These are phyloP conservation scores for Torrubiella hemipterigena DNA, from an alignment of 2,329 filamentous ascomycete species.

Conservation along the genomic window DNA sequence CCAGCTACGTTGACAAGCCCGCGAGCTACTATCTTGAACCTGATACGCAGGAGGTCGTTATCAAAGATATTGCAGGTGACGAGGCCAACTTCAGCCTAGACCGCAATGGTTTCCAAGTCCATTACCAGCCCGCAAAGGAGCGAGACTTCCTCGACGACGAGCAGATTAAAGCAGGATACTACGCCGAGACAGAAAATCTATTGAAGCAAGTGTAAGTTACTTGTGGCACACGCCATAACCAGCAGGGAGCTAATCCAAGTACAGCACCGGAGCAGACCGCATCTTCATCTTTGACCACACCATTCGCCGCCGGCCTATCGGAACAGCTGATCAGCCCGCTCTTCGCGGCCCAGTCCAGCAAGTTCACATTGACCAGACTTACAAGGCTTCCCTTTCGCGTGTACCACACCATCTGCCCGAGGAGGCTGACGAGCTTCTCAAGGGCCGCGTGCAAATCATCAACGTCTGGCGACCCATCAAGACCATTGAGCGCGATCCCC, in stretches of 20 bases:
- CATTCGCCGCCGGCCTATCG: conserved; percentile 25
- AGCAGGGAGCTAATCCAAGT: conserved; percentile 1
- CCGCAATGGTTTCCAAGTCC: conserved; percentile 23
- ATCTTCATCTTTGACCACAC: conserved; percentile 54
- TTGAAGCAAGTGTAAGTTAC: conserved; percentile 43
- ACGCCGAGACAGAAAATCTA: conserved; percentile 58
- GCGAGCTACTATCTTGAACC: conserved; percentile 20
- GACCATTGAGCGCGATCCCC: conserved; percentile 38
- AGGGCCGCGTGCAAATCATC: conserved; percentile 37
- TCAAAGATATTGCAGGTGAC: conserved; percentile 22
- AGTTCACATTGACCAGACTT: conserved; percentile 48
- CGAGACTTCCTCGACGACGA: conserved; percentile 39
- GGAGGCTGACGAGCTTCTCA: conserved; percentile 28
- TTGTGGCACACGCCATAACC: background rate
- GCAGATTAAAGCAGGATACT: conserved; percentile 53
- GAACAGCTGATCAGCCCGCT: conserved; percentile 34
- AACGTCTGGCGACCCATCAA: conserved; percentile 41
- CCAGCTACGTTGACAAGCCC: conserved; percentile 20
- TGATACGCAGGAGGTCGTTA: conserved; percentile 15
- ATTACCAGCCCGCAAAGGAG: conserved; percentile 17
- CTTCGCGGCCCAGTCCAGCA: conserved; percentile 24
- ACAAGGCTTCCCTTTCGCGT: conserved; percentile 28
- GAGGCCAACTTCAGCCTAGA: conserved; percentile 25
- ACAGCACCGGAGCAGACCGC: conserved; percentile 40
- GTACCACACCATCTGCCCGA: conserved; percentile 28